Conservation (phyloP, 2,329 filamentous ascomycete genomes). For the Ophiostoma pallidulum region DNA sequence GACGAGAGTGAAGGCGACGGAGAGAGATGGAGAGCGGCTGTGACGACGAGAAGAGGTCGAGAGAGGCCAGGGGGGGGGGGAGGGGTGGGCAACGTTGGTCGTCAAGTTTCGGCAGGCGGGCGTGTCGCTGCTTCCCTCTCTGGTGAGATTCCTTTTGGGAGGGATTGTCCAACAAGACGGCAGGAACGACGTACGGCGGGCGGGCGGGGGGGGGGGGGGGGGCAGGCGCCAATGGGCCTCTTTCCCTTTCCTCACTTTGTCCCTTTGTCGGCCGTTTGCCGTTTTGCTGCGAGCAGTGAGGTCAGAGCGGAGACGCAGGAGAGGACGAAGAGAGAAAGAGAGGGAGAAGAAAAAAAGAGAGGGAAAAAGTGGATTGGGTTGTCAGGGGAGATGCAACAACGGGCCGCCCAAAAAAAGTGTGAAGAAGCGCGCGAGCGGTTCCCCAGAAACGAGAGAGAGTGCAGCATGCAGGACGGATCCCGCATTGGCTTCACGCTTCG, state of each 20-base stretch:
- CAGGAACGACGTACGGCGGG: too few relatives aligned
- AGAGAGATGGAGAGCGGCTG: background rate
- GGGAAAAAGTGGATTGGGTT: slow-evolving; percentile 10
- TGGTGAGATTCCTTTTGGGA: background rate
- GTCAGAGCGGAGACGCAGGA: too few relatives aligned
- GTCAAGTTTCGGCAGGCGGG: slow-evolving; percentile 5
- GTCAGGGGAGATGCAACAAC: slow-evolving; percentile 14
- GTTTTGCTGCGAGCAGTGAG: too few relatives aligned
- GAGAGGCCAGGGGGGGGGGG: background rate
- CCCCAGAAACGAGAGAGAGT: slow-evolving; percentile 2
- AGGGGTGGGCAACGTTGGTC: background rate
- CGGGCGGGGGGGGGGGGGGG: too few relatives aligned
- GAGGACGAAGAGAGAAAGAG: background rate
- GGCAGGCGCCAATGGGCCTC: too few relatives aligned
- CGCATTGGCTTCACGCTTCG: too few relatives aligned
- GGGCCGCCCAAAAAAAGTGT: background rate
- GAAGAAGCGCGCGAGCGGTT: background rate
- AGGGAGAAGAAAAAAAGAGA: background rate
- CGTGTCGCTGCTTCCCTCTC: slow-evolving; percentile 6
- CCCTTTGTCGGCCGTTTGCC: too few relatives aligned
- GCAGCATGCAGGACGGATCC: too few relatives aligned
- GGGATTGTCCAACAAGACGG: too few relatives aligned
- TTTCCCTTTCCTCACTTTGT: too few relatives aligned
- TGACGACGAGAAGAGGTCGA: background rate
- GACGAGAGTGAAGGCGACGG: background rate